phyloP scores from a whole-genome alignment of 352 stramenopile genomes.

The Pythium oligandrum region DNA sequence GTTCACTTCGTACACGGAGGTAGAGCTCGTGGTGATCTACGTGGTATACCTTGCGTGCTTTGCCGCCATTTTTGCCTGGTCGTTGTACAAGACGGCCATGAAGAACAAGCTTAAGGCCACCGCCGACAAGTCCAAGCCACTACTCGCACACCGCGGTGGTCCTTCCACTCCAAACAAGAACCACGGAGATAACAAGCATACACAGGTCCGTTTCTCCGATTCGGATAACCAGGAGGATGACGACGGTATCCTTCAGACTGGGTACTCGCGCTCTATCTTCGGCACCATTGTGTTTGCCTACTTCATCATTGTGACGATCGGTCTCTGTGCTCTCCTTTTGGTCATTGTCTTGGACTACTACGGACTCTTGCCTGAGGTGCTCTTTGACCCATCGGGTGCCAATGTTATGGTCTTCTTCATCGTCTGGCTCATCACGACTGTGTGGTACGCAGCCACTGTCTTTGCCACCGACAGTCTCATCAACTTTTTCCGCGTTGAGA shows the following conservation, averaged over 20 bases:
- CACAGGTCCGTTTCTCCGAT: background rate
- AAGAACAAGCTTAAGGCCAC: background rate
- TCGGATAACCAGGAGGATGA: background rate
- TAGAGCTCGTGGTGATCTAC: conserved; percentile 46
- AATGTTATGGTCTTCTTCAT: conserved; percentile 64
- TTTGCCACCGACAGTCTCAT: conserved; percentile 32
- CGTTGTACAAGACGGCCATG: background rate
- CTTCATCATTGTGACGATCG: conserved; percentile 49
- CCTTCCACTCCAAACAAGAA: too few species aligned
- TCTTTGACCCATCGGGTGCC: conserved; percentile 46
- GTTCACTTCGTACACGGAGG: conserved; percentile 55
- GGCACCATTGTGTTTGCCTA: conserved; percentile 52
- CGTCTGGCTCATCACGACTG: conserved; percentile 45
- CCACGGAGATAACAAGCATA: too few species aligned
- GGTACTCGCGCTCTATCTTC: conserved; percentile 36
- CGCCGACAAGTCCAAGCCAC: too few species aligned
- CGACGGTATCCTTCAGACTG: conserved; percentile 48
- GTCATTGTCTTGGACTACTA: conserved; percentile 62
- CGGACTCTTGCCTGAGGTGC: conserved; percentile 32
- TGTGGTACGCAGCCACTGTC: conserved; percentile 51
- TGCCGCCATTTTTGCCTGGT: background rate
- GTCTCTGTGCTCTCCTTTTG: conserved; percentile 35
- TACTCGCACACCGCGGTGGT: too few species aligned
- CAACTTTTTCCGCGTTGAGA: conserved; percentile 62
- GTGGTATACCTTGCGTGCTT: conserved; percentile 21